Evolutionary conservation across 2,329 filamentous ascomycete species (phyloP), one percentile per base, ranked within the genome.

Genomic region (Monilinia polystroma): DNA sequence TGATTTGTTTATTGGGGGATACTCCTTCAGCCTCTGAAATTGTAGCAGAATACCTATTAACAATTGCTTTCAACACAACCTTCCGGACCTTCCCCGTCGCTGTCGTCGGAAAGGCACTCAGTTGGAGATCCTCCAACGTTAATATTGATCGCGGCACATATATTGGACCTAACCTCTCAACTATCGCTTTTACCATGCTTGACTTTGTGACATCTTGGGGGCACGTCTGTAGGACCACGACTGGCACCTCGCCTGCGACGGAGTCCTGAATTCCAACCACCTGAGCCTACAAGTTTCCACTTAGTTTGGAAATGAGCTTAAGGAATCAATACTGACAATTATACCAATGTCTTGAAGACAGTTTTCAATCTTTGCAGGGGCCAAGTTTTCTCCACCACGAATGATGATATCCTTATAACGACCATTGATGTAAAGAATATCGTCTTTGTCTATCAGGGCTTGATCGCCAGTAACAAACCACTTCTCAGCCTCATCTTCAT

Each of bases 391-490:
- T n/a, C 82, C 83, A 57, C 82, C 89, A 23, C 86, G 83, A 72
- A 91, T 91, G 68, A 91, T 91, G 38, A 91, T 77, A 73, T 91
- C 89, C 73, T 91, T 91, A 71, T 90, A 87, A 1, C 87, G 80
- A 1, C 88, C 86, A 0, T 87, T 90, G 69, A 91, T 90, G 63
- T 81, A 79, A 45, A 77, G 72, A 57, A 77, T 76, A 7, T 78
- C 79, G 10, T 79, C 77, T 2, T 77, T 71, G 54, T 83, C 79
- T 70, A 86, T 81, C 4, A 81, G 75, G 1, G 80, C 83, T 70
- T 85, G 82, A 66, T 86, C 84, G 14, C 84, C 84, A 0, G 83
- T 85, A 64, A 81, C 78, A 68, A 86, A 75, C 83, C 83, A 86
- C 32, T 78, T 51, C 4, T 3, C 45, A 18, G 18, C 29, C 11